These are phyloP conservation scores for Eudorina sp. DNA, from an alignment of 139 green algal genomes.

Conservation along the genomic window DNA sequence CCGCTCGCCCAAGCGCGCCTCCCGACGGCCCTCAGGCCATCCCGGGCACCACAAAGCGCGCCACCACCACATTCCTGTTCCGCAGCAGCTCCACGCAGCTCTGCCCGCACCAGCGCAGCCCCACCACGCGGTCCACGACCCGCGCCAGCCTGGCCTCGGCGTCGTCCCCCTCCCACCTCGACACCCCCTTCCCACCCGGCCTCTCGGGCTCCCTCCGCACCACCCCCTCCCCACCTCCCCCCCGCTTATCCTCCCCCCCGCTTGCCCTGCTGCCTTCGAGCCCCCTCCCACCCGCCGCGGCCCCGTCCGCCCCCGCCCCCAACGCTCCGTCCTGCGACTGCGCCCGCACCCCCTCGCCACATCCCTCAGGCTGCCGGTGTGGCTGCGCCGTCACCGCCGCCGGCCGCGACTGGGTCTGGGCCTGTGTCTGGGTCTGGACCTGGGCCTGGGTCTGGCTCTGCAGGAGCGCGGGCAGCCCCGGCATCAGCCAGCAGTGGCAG, in stretches of 20 bases:
- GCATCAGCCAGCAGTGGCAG: slow-evolving; percentile 23
- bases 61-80: neutral
- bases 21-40: neutral
- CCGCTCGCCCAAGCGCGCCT: too few relatives aligned
- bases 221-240: neutral
- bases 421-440: neutral
- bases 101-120: slow-evolving; percentile 8
- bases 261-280: neutral
- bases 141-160: neutral
- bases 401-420: neutral
- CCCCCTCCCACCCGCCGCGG: neutral
- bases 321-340: neutral
- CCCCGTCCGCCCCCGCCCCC: too few relatives aligned
- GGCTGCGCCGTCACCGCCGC: neutral
- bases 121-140: neutral
- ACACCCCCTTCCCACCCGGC: neutral
- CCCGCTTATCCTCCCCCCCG: neutral
- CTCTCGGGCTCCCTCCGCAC: neutral
- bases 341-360: neutral
- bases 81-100: slow-evolving; percentile 1
- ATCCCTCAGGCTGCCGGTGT: too few relatives aligned
- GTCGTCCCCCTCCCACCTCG: neutral
- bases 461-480: neutral
- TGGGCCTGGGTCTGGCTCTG: neutral
- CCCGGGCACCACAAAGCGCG: neutral